Percentiles rank a stretch among this genome's conserved stretches.
These are phyloP conservation scores for Irpex sp. DNA, from an alignment of 1,284 basidiomycete genomes.

Conservation along the genomic window DNA sequence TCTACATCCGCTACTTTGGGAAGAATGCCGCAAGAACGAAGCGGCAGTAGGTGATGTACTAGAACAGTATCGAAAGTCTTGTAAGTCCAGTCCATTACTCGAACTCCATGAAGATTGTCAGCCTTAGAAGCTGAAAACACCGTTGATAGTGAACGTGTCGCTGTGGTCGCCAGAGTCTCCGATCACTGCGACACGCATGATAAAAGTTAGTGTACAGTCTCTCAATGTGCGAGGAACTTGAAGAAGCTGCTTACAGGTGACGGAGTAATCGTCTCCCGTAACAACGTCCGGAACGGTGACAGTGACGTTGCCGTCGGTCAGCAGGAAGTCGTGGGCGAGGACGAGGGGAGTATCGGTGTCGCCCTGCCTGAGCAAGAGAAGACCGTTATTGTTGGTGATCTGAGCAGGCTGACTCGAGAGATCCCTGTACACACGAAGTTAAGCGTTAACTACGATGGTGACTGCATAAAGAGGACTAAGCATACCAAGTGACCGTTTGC, in stretches of 20 bases:
- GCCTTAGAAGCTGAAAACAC: background rate
- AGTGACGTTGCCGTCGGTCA: slow-evolving; percentile 2
- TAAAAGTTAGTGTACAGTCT: background rate
- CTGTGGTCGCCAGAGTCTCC: background rate
- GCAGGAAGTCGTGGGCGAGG: slow-evolving; percentile 4
- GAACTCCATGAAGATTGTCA: too few species aligned
- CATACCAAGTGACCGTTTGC: slow-evolving; percentile 34
- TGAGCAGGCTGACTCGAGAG: slow-evolving; percentile 30
- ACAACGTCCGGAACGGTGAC: slow-evolving; percentile 4
- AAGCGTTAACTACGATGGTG: background rate
- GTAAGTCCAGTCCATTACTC: too few species aligned
- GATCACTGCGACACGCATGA: background rate
- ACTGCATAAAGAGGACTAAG: background rate
- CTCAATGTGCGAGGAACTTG: background rate
- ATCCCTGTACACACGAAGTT: slow-evolving; percentile 27
- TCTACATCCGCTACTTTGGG: too few species aligned
- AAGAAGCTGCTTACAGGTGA: slow-evolving; percentile 7
- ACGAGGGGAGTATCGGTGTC: background rate
- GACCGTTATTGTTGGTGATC: slow-evolving; percentile 38
- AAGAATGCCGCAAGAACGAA: too few species aligned
- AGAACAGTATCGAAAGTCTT: too few species aligned
- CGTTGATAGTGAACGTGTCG: background rate
- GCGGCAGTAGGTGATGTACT: too few species aligned
- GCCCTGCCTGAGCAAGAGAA: slow-evolving; percentile 31
- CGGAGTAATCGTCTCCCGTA: slow-evolving; percentile 3